A percentile compares a stretch with the other conserved stretches of the same genome.
phyloP scores from a whole-genome alignment of 2,329 filamentous ascomycete species.

The Thermoascus crustaceus region DNA sequence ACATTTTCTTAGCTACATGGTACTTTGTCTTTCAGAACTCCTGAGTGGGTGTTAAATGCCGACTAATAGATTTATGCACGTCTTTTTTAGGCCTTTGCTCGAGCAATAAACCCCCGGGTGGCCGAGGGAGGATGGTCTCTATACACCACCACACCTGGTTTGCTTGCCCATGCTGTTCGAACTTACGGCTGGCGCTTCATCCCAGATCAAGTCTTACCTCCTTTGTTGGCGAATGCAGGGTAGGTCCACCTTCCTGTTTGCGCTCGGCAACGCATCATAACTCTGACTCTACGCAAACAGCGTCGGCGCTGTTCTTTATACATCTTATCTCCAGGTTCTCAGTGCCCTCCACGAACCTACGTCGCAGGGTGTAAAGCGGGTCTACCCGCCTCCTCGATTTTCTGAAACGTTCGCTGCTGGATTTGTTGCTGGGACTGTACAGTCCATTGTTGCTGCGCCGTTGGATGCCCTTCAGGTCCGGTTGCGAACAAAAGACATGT shows the following conservation, averaged over 20 bases:
- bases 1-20: conserved; percentile 40
- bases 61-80: conserved; percentile 8
- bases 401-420: conserved; percentile 51
- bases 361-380: conserved; percentile 47
- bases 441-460: conserved; percentile 55
- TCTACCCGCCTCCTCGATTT: conserved; percentile 51
- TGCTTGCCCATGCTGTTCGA: conserved; percentile 53
- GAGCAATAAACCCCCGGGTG: conserved; percentile 52
- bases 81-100: conserved; percentile 47
- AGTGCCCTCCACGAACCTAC: conserved; percentile 51
- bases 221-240: conserved; percentile 55
- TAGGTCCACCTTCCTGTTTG: too few species aligned
- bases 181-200: conserved; percentile 58
- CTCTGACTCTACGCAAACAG: conserved; percentile 29
- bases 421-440: conserved; percentile 50
- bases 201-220: conserved; percentile 56
- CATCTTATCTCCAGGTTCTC: conserved; percentile 54
- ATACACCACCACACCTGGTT: conserved; percentile 52
- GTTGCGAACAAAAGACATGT: conserved; percentile 51
- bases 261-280: too few species aligned
- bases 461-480: conserved; percentile 57
- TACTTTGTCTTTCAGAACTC: conserved; percentile 19
- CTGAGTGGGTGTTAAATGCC: background rate
- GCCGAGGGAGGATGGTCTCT: conserved; percentile 47
- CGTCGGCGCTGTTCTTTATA: conserved; percentile 56